These are phyloP conservation scores for Paramecium sexaurelia DNA, from an alignment of 73 alveolate genomes.

Conservation along the genomic window DNA sequence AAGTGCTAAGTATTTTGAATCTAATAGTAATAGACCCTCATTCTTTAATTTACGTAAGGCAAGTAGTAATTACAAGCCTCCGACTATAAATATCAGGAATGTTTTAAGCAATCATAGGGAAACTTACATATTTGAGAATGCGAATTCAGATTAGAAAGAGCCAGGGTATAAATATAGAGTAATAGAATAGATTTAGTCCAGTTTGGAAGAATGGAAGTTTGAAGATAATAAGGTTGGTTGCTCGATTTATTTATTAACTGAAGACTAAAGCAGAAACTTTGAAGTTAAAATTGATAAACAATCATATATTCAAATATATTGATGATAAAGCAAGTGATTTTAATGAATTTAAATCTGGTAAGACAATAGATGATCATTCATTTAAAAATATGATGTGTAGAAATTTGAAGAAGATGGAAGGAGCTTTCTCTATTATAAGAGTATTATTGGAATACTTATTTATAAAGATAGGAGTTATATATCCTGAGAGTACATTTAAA, in stretches of 20 bases:
- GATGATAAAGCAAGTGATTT: constrained; percentile 1
- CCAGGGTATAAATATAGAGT: neutral
- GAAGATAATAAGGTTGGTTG: neutral
- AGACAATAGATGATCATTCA: neutral
- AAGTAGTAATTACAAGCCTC: neutral
- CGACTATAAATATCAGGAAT: neutral
- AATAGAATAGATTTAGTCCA: neutral
- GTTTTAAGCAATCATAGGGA: neutral
- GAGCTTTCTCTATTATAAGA: neutral
- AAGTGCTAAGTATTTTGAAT: neutral
- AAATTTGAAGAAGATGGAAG: neutral
- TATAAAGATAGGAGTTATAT: neutral
- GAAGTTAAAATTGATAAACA: neutral
- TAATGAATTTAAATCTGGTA: neutral
- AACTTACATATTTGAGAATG: neutral
- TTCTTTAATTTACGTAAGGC: neutral
- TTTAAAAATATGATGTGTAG: neutral
- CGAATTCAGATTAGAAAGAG: neutral
- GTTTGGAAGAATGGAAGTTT: constrained; percentile 18
- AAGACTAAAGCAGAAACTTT: constrained; percentile 5
- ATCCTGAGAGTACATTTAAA: constrained; percentile 40
- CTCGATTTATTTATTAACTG: neutral
- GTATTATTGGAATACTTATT: neutral
- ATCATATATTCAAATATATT: neutral
- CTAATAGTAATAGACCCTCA: neutral